Base-by-base conservation (phyloP, 192 early-diverging fungal species). In the Lobosporangium transversale region DNA sequence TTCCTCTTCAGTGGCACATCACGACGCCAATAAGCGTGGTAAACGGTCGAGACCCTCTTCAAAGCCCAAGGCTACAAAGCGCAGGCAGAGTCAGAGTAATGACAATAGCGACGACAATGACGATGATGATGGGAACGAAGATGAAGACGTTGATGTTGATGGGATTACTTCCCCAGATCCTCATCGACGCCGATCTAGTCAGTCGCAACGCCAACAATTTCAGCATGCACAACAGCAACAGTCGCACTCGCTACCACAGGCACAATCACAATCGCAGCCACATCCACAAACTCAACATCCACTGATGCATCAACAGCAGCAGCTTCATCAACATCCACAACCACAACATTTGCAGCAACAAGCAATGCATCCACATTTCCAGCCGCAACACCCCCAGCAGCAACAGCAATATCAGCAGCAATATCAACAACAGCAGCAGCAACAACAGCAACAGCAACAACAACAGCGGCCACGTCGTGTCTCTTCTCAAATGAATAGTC, bases 91-190 rank as follows among this genome's bases (percentile, higher is more conserved):
- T 20, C 23, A 32, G 42, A 44, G 57, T 17, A 52, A 44, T 9
- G 71, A 52, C 18, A 43, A 76, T 45, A 65, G 65, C 31, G 64
- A 67, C 4, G 64, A 75, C 9, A 58, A 42, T 18, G 73, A 76
- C 0, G 73, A 76, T 4, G 71, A 61, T 10, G 58, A 60, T 7
- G 71, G 66, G 3, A 58, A 61, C 43, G 68, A 74, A 14, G 70
- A 74, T 17, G 61, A 59, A 27, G 71, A 75, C 15, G 62, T 73
- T 12, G 70, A 73, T 26, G 58, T 75, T n/a, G 71, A 75, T 24
- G 71, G 71, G 32, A 33, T 75, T 14, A 55, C 71, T 31, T 66
- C 71, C 11, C 71, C 62, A 30, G 52, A 58, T 17, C 47, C 67
- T 27, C 73, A 62, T 15, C 40, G 73, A 29, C 57, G 73, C 20